phyloP scores from a whole-genome alignment of 2,329 filamentous ascomycete genomes.

The Blastomyces parvus region DNA sequence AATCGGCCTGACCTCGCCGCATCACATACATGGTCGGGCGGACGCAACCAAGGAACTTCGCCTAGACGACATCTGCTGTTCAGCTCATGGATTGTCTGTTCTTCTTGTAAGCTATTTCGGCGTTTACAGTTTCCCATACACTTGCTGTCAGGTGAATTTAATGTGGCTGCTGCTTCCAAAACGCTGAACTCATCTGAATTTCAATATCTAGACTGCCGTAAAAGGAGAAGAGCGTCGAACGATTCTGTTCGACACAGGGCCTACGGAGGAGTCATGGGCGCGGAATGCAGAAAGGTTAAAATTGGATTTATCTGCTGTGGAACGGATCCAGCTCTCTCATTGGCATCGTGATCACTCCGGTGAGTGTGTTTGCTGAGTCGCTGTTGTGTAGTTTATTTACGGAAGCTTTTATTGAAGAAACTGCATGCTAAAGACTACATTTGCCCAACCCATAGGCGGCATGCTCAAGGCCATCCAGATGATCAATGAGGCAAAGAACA shows the following conservation, averaged over 20 bases:
- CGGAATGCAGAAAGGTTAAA: constrained; percentile 40
- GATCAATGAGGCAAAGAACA: constrained; percentile 37
- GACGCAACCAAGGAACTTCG: constrained; percentile 38
- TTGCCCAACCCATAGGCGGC: constrained; percentile 28
- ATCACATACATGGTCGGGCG: constrained; percentile 30
- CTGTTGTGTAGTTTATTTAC: background rate
- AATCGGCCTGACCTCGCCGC: constrained; percentile 31
- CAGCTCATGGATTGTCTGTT: constrained; percentile 46
- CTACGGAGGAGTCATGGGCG: constrained; percentile 44
- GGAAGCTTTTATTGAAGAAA: background rate
- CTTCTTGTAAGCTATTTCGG: constrained; percentile 36
- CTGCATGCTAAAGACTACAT: background rate
- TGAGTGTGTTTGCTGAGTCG: constrained; percentile 13
- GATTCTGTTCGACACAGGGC: constrained; percentile 46
- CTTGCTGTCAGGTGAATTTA: background rate
- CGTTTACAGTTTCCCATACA: background rate
- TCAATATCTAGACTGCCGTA: constrained; percentile 35
- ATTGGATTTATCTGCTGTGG: constrained; percentile 36
- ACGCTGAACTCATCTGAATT: background rate
- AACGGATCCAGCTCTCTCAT: constrained; percentile 43
- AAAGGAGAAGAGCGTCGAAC: constrained; percentile 38
- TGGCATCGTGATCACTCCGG: constrained; percentile 50
- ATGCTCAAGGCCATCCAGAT: constrained; percentile 42
- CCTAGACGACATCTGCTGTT: constrained; percentile 45
- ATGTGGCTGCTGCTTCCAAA: background rate